These are phyloP conservation scores for Cytospora mali DNA, from an alignment of 2,329 filamentous ascomycete species.

Conservation along the genomic window DNA sequence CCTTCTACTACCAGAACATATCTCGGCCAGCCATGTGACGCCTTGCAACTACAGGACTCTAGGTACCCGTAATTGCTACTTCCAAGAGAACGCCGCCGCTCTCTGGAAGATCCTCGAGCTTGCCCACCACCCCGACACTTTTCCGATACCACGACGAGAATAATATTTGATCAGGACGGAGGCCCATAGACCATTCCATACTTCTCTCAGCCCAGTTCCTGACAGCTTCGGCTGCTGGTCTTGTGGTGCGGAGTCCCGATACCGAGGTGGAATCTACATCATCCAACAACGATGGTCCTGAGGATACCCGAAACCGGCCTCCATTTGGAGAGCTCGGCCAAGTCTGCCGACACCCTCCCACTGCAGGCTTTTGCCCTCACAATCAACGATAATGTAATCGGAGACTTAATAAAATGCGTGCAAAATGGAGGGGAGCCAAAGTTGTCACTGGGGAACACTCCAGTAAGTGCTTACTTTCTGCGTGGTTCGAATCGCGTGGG, in stretches of 20 bases:
- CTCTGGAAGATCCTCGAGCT: slow-evolving; percentile 14
- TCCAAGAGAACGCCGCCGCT: slow-evolving; percentile 16
- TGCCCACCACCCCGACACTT: slow-evolving; percentile 1
- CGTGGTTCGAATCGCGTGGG: background rate
- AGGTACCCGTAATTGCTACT: slow-evolving; percentile 18
- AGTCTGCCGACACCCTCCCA: slow-evolving; percentile 47
- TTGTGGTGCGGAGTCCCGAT: slow-evolving; percentile 27
- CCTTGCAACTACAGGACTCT: slow-evolving; percentile 17
- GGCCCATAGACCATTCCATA: slow-evolving; percentile 2
- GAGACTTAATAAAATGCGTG: slow-evolving; percentile 63
- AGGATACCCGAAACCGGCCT: slow-evolving; percentile 61
- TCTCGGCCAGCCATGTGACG: slow-evolving; percentile 26
- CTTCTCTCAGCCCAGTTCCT: slow-evolving; percentile 25
- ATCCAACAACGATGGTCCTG: slow-evolving; percentile 42
- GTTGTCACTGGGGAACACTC: slow-evolving; percentile 59
- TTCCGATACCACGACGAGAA: slow-evolving; percentile 2
- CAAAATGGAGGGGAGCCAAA: slow-evolving; percentile 59
- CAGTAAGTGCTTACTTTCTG: slow-evolving; percentile 52
- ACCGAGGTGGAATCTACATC: slow-evolving; percentile 25
- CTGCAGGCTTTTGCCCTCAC: slow-evolving; percentile 60
- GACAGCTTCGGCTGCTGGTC: slow-evolving; percentile 29
- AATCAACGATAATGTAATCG: slow-evolving; percentile 60
- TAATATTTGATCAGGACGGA: slow-evolving; percentile 1
- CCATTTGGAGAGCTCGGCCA: slow-evolving; percentile 56
- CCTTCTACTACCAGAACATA: background rate